Base-by-base conservation (phyloP, 129 eudicot genomes). In the Solidago caesia region DNA sequence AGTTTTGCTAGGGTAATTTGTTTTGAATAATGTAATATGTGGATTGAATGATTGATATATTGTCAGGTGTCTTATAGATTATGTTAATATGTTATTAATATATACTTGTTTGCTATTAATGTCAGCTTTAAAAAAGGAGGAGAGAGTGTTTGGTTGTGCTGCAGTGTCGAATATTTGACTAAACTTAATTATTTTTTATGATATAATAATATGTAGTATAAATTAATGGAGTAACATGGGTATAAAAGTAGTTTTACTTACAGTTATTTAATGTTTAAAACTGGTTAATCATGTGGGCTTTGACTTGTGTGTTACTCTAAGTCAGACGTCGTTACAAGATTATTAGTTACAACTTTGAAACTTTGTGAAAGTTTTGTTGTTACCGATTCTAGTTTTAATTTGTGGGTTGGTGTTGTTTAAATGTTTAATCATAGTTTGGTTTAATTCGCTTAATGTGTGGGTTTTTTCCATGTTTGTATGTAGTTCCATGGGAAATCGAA, bases 401-500 rank as follows among this genome's bases (percentile, higher is more conserved):
- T 16, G 61, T 6, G 61, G 29, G 61, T 16, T 10, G 21, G 3
- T 56, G 61, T 6, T 15, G 21, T n/a, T 56, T 56, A 6, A 33
- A 33, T 33, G 39, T 33, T 33, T 33, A 33, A 33, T 33, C 39
- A 55, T 55, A 11, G 13, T 47, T 45, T 67, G 21, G 29, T 14
- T 43, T 43, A 47, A 8, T 48, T 61, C 4, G 14, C 12, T 26
- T 51, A 27, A 57, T 15, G 26, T 43, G 62, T 63, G 21, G 33
- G 44, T 72, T 43, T 16, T 59, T 13, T 48, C 68, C 49, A 39
- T 41, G 33, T 1, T 59, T 4, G 56, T 43, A n/a, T 76, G 75
- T 84, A 92, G 97, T 92, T 92, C 65, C 87, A 70, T 59, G 91
- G 96, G 48, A 85, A 89, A 77, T 92, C 97, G 4, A 89, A 82